These are phyloP conservation scores for Globisporangium acanthophoron DNA, from an alignment of 352 stramenopile species.

Conservation along the genomic window DNA sequence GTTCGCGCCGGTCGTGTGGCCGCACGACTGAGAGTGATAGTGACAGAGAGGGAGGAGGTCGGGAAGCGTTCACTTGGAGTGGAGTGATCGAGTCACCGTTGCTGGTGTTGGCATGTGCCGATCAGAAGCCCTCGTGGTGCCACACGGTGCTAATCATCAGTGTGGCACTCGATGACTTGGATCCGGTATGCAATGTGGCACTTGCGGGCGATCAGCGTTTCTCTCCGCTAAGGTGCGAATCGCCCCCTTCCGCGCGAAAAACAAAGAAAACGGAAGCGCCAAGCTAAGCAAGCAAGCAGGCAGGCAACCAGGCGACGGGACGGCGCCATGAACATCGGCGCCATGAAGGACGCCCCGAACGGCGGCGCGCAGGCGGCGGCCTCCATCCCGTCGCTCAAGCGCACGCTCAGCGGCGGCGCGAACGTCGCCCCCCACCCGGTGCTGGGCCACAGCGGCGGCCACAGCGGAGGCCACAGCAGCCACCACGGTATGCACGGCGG, in stretches of 20 bases:
- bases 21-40: slow-evolving; percentile 13
- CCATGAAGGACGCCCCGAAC: slow-evolving; percentile 54
- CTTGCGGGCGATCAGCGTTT: background rate
- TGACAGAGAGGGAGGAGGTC: background rate
- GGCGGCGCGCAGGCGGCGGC: slow-evolving; percentile 33
- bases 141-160: too few species aligned
- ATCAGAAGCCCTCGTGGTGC: too few species aligned
- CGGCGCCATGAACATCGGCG: slow-evolving; percentile 58
- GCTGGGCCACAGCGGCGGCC: slow-evolving; percentile 19
- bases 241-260: background rate
- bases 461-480: slow-evolving; percentile 12
- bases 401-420: slow-evolving; percentile 72
- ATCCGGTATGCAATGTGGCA: background rate
- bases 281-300: background rate
- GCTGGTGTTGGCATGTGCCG: too few species aligned
- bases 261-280: slow-evolving; percentile 2
- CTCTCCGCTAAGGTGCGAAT: background rate
- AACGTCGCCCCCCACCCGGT: slow-evolving; percentile 13
- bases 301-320: background rate
- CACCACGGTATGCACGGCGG: slow-evolving; percentile 18
- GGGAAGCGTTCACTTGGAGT: too few species aligned
- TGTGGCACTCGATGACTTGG: background rate
- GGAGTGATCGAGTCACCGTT: too few species aligned
- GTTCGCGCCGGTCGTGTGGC: slow-evolving; percentile 56
- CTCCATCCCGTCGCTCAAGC: slow-evolving; percentile 81